Conservation (phyloP, 345 rosid species). For the Citrus cavaleriei region DNA sequence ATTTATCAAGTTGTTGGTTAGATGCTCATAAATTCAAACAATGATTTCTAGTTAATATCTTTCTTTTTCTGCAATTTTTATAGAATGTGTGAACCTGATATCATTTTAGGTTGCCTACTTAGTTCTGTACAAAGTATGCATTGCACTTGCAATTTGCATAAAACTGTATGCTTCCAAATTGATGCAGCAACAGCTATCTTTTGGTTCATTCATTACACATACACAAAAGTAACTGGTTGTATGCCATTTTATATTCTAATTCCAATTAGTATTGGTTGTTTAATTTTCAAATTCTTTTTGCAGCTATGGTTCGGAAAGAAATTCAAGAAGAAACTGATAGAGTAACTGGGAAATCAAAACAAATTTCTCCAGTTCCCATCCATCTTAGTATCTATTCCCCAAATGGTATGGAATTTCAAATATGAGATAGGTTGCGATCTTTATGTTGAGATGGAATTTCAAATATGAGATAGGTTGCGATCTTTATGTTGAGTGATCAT, state of each 20-base stretch:
- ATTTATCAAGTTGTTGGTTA: neutral
- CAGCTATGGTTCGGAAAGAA: slow-evolving; percentile 58
- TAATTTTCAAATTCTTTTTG: slow-evolving; percentile 10
- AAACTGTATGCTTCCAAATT: neutral
- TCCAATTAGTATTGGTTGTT: neutral
- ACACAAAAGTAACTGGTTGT: neutral
- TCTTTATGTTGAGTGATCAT: neutral
- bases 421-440: neutral
- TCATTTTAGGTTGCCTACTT: neutral
- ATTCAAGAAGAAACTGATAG: slow-evolving; percentile 69
- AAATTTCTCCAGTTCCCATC: slow-evolving; percentile 59
- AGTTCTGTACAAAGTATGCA: neutral
- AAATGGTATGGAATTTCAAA: slow-evolving; percentile 32
- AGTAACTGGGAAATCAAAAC: slow-evolving; percentile 53
- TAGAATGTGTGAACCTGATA: neutral
- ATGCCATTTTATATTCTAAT: neutral
- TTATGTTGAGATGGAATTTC: neutral
- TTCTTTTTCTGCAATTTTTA: neutral
- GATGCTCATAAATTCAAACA: neutral
- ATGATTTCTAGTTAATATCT: neutral
- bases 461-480: neutral
- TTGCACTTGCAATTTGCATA: neutral
- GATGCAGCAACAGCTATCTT: neutral
- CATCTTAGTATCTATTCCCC: slow-evolving; percentile 64
- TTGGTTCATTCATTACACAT: neutral